Base-by-base conservation (phyloP, 176 grass and related monocot species). In the Saccharum spontaneum region DNA sequence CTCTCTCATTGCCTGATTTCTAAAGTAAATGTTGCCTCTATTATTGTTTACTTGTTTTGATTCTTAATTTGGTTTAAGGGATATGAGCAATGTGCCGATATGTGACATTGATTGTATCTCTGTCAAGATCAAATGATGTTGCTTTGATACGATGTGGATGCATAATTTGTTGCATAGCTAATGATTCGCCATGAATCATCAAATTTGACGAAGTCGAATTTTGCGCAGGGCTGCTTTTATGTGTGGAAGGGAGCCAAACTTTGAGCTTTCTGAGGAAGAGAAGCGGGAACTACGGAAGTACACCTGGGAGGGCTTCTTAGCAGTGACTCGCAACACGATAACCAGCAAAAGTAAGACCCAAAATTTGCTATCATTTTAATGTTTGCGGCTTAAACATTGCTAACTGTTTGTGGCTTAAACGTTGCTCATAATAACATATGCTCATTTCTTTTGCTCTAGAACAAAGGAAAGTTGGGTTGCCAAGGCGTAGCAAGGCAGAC, bases 191-290 rank as follows among this genome's bases (percentile, higher is more conserved):
- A 22, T 40, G 52, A 88, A 63, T 62, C 30, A 8, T 28, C 63
- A 39, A 33, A 52, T 79, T 55, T 84, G 55, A 66, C 34, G 3
- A 55, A 49, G 26, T 74, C 12, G 9, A 22, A 57, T 75, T 44
- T 38, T 37, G 17, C 6, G 14, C 86, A 99, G 97, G 84, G 97
- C 97, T 68, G 97, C 97, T 88, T 99, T 99, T 89, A 94, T 99
- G 91, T 99, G 97, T 73, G 97, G 97, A 81, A 96, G 97, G 83
- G 93, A 99, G 82, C 93, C 97, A 34, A 99, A 99, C 85, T 96
- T 89, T 86, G 90, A 88, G 76, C 91, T 99, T 72, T 84, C 86
- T 3, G 86, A 94, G 77, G 90, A 89, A 84, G 97, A 94, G 81
- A 94, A 99, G 83, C 82, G 91, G 43, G 91, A 99, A 78, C 90